phyloP scores from a whole-genome alignment of 345 rosid species.

The Eucalyptus pauciflora region DNA sequence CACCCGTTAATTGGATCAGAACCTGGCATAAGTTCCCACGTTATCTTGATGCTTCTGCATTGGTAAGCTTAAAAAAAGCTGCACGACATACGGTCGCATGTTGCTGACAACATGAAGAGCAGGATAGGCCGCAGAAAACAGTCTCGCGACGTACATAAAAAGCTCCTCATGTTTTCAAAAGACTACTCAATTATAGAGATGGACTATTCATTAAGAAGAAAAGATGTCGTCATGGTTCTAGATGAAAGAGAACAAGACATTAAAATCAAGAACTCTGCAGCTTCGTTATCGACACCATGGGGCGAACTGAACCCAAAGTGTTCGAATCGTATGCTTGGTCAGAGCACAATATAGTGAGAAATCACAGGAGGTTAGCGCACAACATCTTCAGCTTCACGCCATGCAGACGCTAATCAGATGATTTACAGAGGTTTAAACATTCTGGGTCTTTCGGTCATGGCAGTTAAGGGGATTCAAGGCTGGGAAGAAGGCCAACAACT shows the following conservation, averaged over 20 bases:
- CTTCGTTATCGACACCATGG: neutral
- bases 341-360: neutral
- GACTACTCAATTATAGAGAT: neutral
- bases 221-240: neutral
- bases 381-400: neutral
- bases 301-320: neutral
- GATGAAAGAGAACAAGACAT: neutral
- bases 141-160: neutral
- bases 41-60: neutral
- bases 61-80: neutral
- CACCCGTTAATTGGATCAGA: no score
- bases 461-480: neutral
- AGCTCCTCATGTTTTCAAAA: neutral
- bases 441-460: neutral
- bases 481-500: neutral
- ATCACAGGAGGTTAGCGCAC: neutral
- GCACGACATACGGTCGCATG: neutral
- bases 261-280: neutral
- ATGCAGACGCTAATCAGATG: neutral
- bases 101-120: neutral
- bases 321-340: neutral
- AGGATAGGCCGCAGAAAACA: neutral
- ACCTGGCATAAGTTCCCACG: no score
- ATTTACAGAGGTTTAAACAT: neutral
- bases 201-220: neutral